Conservation (phyloP, 176 grass and related monocot genomes). For the Aechmea fasciata region DNA sequence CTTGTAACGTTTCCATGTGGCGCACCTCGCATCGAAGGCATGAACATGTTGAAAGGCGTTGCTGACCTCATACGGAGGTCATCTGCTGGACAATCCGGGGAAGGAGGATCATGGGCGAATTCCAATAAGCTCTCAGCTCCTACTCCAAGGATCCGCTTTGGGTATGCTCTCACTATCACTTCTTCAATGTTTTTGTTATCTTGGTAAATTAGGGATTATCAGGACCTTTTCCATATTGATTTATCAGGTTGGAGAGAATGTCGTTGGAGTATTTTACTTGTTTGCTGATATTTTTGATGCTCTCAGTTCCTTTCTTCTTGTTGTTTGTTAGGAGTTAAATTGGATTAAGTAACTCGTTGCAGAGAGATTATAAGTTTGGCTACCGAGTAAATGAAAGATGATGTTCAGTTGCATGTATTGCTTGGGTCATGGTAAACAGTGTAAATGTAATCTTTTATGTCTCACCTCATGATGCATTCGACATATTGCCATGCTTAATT, state of each 20-base stretch:
- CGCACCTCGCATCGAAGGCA: constrained; percentile 14
- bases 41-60: constrained; percentile 85
- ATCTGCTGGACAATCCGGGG: constrained; percentile 23
- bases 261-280: too few species aligned
- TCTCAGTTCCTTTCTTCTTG: too few species aligned
- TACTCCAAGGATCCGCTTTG: constrained; percentile 51
- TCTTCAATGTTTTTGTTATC: neutral
- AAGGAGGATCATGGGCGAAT: constrained; percentile 3
- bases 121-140: constrained; percentile 29
- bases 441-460: too few species aligned
- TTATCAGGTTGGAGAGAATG: neutral
- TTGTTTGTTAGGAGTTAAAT: too few species aligned
- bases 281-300: too few species aligned
- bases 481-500: constrained; percentile 1
- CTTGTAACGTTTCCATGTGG: neutral
- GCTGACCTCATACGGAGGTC: constrained; percentile 81
- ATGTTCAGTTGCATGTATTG: too few species aligned
- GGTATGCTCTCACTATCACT: constrained; percentile 27
- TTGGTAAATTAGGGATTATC: constrained; percentile 1
- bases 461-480: too few species aligned
- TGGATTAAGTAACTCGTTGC: too few species aligned
- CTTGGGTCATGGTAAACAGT: too few species aligned
- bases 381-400: too few species aligned
- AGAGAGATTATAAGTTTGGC: too few species aligned
- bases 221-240: constrained; percentile 10